Conservation (phyloP, 768 basidiomycete species). For the Hemileccinum impolitum region DNA sequence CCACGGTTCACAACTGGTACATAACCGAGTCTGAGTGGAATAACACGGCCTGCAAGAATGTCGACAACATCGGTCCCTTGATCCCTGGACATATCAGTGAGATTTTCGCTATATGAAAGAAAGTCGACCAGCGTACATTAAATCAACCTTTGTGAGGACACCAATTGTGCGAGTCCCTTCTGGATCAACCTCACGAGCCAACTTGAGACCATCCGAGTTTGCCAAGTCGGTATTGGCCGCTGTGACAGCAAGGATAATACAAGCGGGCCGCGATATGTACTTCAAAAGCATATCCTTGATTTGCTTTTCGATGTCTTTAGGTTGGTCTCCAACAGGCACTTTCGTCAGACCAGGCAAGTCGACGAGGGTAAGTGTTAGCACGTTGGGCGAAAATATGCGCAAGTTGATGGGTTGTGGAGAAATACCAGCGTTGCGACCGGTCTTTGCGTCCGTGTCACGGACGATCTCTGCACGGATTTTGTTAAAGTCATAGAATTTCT, state of each 20-base stretch:
- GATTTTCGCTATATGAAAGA: not conserved
- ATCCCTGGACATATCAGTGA: slow-evolving; percentile 60
- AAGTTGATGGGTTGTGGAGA: slow-evolving; percentile 97
- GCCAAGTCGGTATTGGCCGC: slow-evolving; percentile 96
- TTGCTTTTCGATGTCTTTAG: slow-evolving; percentile 95
- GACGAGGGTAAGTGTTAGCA: slow-evolving; percentile 94
- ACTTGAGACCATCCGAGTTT: slow-evolving; percentile 95
- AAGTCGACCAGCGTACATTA: slow-evolving; percentile 67
- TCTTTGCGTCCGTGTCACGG: slow-evolving; percentile 96
- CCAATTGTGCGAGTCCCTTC: slow-evolving; percentile 97
- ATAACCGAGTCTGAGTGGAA: slow-evolving; percentile 93
- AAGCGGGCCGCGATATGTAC: slow-evolving; percentile 92
- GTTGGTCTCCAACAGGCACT: slow-evolving; percentile 95
- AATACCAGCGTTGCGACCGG: slow-evolving; percentile 97
- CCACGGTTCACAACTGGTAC: slow-evolving; percentile 99
- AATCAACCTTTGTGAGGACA: slow-evolving; percentile 96
- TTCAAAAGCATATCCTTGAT: slow-evolving; percentile 96
- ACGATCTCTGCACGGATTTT: slow-evolving; percentile 97
- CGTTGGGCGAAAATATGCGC: slow-evolving; percentile 95
- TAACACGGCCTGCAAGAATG: slow-evolving; percentile 95
- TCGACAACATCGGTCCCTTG: slow-evolving; percentile 97
- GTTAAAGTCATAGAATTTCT: slow-evolving; percentile 97
- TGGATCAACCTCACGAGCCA: slow-evolving; percentile 96
- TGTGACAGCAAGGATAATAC: slow-evolving; percentile 95
- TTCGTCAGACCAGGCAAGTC: slow-evolving; percentile 96